Base-by-base conservation (phyloP, 345 rosid genomes). In the Populus simonii region DNA sequence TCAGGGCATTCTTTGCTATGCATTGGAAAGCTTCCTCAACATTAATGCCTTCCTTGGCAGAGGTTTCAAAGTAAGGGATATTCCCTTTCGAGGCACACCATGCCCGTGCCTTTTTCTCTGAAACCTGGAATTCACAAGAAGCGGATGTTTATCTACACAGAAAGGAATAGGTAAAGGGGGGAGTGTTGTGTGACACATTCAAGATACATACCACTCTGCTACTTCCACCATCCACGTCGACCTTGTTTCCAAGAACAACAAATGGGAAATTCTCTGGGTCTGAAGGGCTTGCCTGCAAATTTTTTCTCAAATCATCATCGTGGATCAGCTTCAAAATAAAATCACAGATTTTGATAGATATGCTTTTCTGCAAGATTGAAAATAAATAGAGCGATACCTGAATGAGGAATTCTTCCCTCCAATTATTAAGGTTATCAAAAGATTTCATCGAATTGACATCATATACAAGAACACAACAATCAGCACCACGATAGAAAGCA, bases 51-150 rank as follows among this genome's bases (percentile, higher is more conserved):
- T 94, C 99, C 81, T 96, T 96, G 9, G 99, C 99, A 78, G 99
- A 96, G 71, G 99, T 96, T 85, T 96, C 99, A 84, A 92, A 96
- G 85, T 96, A 96, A 20, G 97, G 97, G 74, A 94, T 96, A 80
- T 96, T 94, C 66, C 98, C 97, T 87, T 96, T 96, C 6, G 97
- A 91, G 75, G 97, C 97, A 86, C 99, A 96, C 98, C 99, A 96
- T 2, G 97, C 97, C 83, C 91, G 87, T 61, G 94, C 99, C 74
- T 92, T 96, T 76, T 96, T 96, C 90, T 94, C 99, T 7, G 97
- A 89, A 72, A 96, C 98, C 99, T 96, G 82, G 4, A 71, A 35
- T 63, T 59, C 23, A 68, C 41, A 31, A 62, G 17, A 72, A 66
- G 20, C 20, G 16, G 11, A 13, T 53, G 33, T 53, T 49, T 20